Evolutionary conservation across 1,139 yeast genomes (phyloP).

Genomic region (Candida frijolesensis): DNA sequence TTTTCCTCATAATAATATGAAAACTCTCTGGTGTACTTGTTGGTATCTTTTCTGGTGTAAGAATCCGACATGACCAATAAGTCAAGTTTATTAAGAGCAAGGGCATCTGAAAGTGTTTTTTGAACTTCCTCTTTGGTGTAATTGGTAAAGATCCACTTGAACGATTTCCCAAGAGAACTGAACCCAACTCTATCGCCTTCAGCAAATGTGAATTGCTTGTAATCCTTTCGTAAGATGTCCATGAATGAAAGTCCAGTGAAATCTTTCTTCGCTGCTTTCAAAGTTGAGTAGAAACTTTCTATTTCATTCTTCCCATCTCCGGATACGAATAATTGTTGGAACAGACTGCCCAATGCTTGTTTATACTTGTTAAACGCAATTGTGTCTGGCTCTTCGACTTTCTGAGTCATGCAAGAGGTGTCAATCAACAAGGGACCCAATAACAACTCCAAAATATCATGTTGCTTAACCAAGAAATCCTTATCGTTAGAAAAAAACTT

Average conservation of each 20-base stretch:
- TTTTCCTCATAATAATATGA: constrained; percentile 35
- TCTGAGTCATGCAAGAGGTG: constrained; percentile 62
- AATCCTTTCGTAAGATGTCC: constrained; percentile 79
- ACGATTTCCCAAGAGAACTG: constrained; percentile 70
- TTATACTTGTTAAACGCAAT: constrained; percentile 43
- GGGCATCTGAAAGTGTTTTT: constrained; percentile 37
- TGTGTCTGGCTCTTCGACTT: constrained; percentile 58
- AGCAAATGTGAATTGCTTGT: constrained; percentile 65
- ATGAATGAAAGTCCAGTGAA: constrained; percentile 56
- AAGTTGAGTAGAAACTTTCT: constrained; percentile 32
- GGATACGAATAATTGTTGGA: constrained; percentile 1
- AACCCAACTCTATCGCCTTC: constrained; percentile 60
- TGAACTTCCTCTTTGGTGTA: constrained; percentile 37
- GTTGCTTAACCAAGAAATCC: constrained; percentile 19
- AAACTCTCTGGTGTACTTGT: constrained; percentile 59
- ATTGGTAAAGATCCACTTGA: constrained; percentile 53
- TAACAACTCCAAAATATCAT: constrained; percentile 51
- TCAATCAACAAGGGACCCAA: constrained; percentile 74
- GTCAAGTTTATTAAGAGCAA: constrained; percentile 47
- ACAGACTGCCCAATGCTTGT: constrained; percentile 14
- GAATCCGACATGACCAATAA: constrained; percentile 65
- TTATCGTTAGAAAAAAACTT: constrained; percentile 20
- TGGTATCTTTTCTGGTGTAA: constrained; percentile 43
- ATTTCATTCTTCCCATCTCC: background rate
- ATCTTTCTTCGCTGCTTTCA: constrained; percentile 63